These are phyloP conservation scores for Fistulina hepatica DNA, from an alignment of 1,284 basidiomycete species.

Conservation along the genomic window DNA sequence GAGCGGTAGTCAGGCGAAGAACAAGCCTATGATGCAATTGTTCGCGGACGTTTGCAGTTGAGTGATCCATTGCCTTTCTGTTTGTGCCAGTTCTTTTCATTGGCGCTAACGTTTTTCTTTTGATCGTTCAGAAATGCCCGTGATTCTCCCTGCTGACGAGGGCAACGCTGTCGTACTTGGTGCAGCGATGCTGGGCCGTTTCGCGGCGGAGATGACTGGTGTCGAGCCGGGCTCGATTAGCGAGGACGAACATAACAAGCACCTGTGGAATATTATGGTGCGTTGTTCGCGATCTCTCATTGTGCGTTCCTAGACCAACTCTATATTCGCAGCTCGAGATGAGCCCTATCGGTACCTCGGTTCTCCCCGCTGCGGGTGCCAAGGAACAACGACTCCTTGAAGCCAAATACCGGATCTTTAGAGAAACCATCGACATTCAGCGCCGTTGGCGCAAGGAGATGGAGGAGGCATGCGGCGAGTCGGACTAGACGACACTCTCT, in stretches of 20 bases:
- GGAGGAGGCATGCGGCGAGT: slow-evolving; percentile 36
- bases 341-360: slow-evolving; percentile 75
- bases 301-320: background rate
- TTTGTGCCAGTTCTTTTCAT: no score
- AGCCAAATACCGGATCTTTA: slow-evolving; percentile 92
- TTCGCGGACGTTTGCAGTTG: slow-evolving; percentile 81
- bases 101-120: no score
- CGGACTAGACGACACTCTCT: no score
- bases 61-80: no score
- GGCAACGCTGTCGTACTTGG: slow-evolving; percentile 86
- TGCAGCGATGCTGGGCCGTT: slow-evolving; percentile 86
- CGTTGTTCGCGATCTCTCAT: slow-evolving; percentile 15
- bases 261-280: slow-evolving; percentile 91
- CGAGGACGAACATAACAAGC: slow-evolving; percentile 47
- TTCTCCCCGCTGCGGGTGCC: slow-evolving; percentile 53
- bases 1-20: slow-evolving; percentile 87
- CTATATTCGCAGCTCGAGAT: slow-evolving; percentile 61
- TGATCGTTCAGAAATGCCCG: no score
- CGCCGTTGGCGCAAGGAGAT: slow-evolving; percentile 69
- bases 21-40: slow-evolving; percentile 73
- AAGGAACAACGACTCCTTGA: slow-evolving; percentile 70
- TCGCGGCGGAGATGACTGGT: slow-evolving; percentile 59
- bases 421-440: slow-evolving; percentile 82
- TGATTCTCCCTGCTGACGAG: slow-evolving; percentile 73
- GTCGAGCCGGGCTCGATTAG: slow-evolving; percentile 25